These are phyloP conservation scores for Aspergillus uvarum DNA, from an alignment of 2,329 filamentous ascomycete genomes.

Conservation along the genomic window DNA sequence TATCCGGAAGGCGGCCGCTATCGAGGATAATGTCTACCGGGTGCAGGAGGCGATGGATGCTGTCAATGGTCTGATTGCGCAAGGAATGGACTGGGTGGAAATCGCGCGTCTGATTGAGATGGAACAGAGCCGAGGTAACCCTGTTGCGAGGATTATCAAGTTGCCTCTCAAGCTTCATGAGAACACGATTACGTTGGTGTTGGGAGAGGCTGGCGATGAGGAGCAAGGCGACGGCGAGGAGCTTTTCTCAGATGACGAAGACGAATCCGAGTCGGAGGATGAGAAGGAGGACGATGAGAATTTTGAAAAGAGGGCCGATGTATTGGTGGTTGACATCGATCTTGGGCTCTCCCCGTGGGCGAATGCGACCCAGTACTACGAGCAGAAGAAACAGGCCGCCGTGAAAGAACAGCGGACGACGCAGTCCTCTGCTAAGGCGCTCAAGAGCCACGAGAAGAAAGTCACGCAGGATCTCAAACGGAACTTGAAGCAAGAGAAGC, in stretches of 20 bases:
- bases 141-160: conserved; percentile 82
- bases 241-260: conserved; percentile 57
- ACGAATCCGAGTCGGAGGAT: conserved; percentile 51
- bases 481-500: conserved; percentile 87
- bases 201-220: conserved; percentile 68
- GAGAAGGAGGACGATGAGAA: conserved; percentile 29
- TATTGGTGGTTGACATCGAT: conserved; percentile 78
- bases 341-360: conserved; percentile 79
- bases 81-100: conserved; percentile 97
- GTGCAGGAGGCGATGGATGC: conserved; percentile 92
- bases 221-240: conserved; percentile 66
- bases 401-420: conserved; percentile 85
- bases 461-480: conserved; percentile 83
- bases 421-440: conserved; percentile 74
- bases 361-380: conserved; percentile 90
- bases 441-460: conserved; percentile 89
- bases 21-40: conserved; percentile 84
- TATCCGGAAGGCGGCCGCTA: conserved; percentile 81
- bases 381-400: conserved; percentile 78
- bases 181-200: conserved; percentile 76
- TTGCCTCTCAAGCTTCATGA: conserved; percentile 87
- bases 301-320: conserved; percentile 33
- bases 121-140: conserved; percentile 76
- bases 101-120: conserved; percentile 84
- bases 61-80: conserved; percentile 83